Base-by-base conservation (phyloP, 768 basidiomycete species). In the Rhizopogon sp. region DNA sequence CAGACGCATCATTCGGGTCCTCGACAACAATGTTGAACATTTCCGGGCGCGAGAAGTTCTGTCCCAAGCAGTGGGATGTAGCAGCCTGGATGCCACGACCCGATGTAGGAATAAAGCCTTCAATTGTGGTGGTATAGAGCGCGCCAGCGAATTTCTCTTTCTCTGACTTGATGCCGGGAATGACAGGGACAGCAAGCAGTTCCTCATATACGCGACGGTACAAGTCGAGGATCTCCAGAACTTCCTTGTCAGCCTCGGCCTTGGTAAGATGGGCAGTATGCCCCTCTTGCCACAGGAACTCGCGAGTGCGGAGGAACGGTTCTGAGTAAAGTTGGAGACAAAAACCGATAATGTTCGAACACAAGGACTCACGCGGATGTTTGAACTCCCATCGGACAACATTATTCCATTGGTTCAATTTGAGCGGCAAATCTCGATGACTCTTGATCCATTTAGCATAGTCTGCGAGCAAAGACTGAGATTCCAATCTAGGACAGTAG, bases 311-410 rank as follows among this genome's bases (percentile, higher is more conserved):
- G 39, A 99, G 82, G 89, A 99, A 99, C 7, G 97, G 97, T 71
- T 99, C 89, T 91, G 67, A 37, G 52, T 5, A 10, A 2, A n/a
- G 14, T 35, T 1, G 29, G 13, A 44, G 35, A 17, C 51, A 7
- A 62, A 13, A 3, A 39, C 17, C 0, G 14, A 52, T 8, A 42
- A 2, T 1, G 47, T 17, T 13, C 29, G 25, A 54, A 6, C n/a
- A 22, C 56, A 54, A 4, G 10, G 43, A 73, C 86, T 67, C 57
- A 90, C 89, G 95, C 55, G 96, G 96, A 70, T 95, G 95, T 75
- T 99, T 99, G 81, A 99, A 99, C 71, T 99, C 96, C 97, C 97
- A 99, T 55, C 97, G 88, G 33, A 99, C 97, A 62, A 99, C 94
- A 60, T 87, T 93, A 76, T 99, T 99, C 97, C 97, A 99, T 70